Evolutionary conservation across 352 stramenopile genomes (phyloP).

Genomic region (Globisporangium cylindrosporum): DNA sequence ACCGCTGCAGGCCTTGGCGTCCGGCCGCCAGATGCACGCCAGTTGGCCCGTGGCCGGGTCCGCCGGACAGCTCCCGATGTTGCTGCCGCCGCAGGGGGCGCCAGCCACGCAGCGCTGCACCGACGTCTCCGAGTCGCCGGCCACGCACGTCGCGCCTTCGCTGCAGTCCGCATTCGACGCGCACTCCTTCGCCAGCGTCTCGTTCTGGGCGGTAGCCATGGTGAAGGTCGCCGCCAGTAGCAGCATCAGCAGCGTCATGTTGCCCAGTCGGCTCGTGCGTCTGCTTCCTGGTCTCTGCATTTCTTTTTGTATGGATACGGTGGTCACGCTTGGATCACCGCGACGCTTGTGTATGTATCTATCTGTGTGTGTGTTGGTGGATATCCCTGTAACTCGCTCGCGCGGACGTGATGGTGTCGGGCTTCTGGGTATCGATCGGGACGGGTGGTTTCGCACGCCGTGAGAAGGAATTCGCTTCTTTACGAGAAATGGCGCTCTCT

Average conservation of each 20-base stretch:
- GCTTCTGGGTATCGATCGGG: neutral
- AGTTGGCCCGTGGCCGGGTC: constrained; percentile 59
- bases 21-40: constrained; percentile 55
- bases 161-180: constrained; percentile 55
- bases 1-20: constrained; percentile 22
- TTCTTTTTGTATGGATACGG: neutral
- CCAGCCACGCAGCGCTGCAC: constrained; percentile 74
- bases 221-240: constrained; percentile 9
- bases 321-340: neutral
- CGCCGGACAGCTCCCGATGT: constrained; percentile 53
- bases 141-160: constrained; percentile 67
- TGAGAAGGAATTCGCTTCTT: neutral
- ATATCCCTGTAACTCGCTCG: constrained; percentile 1
- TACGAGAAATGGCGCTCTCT: neutral
- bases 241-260: constrained; percentile 20
- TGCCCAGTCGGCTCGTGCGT: neutral
- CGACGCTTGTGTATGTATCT: neutral
- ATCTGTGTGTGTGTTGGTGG: neutral
- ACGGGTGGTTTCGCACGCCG: constrained; percentile 8
- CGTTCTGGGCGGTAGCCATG: constrained; percentile 2
- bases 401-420: neutral
- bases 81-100: constrained; percentile 44
- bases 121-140: constrained; percentile 50
- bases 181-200: constrained; percentile 51
- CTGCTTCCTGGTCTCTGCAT: neutral